These are phyloP conservation scores for Acanthamoeba royreba DNA, from an alignment of 208 protist species.

Conservation along the genomic window DNA sequence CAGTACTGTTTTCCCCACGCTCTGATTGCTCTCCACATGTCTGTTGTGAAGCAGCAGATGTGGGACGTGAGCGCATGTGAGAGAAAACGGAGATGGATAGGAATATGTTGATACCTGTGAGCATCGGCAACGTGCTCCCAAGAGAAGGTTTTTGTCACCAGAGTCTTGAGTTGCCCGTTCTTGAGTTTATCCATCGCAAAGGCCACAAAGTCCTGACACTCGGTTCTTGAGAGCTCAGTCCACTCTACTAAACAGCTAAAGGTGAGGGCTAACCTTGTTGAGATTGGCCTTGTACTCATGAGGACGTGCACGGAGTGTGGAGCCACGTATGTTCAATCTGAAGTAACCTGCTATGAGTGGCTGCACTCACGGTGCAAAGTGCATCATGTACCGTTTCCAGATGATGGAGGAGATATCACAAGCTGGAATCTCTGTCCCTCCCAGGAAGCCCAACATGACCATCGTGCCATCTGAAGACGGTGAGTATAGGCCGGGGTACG, in stretches of 20 bases:
- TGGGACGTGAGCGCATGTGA: not conserved
- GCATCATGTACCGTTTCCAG: not conserved
- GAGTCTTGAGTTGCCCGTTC: slow-evolving; percentile 45
- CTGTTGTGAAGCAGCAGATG: too few relatives aligned
- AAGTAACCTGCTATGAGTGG: not conserved
- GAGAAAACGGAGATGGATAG: not conserved
- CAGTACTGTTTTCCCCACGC: slow-evolving; percentile 60
- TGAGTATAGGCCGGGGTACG: not conserved
- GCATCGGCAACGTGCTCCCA: slow-evolving; percentile 45
- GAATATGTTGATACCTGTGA: not conserved
- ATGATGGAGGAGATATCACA: not conserved
- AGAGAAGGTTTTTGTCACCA: slow-evolving; percentile 42
- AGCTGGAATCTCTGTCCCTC: not conserved
- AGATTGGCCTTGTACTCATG: slow-evolving; percentile 52
- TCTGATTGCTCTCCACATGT: slow-evolving; percentile 46
- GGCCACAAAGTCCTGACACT: not conserved
- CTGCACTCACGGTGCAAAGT: not conserved
- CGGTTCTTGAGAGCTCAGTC: too few relatives aligned
- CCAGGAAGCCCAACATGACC: slow-evolving; percentile 50
- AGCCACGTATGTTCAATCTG: slow-evolving; percentile 55
- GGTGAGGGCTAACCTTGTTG: not conserved
- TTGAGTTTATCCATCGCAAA: not conserved
- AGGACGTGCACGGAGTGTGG: slow-evolving; percentile 54
- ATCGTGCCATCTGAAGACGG: slow-evolving; percentile 55
- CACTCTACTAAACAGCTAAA: not conserved